phyloP scores from a whole-genome alignment of 441 rosid genomes.

The Pelargonium cotyledonis region DNA sequence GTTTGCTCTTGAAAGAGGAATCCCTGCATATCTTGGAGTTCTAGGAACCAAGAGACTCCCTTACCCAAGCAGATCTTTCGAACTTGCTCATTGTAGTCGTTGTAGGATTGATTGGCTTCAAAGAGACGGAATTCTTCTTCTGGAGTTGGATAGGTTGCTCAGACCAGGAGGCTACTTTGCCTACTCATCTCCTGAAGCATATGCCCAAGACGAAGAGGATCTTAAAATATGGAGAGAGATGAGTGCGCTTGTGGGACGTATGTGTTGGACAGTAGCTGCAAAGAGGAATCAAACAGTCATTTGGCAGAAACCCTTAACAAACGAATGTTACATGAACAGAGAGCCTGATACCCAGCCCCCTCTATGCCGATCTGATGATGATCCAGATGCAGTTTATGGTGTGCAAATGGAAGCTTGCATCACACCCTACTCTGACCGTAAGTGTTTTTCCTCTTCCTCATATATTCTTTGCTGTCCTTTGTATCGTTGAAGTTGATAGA shows the following conservation, averaged over 20 bases:
- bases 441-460: too few relatives aligned
- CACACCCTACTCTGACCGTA: conserved; percentile 70
- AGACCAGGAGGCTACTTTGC: conserved; percentile 98
- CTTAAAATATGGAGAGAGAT: conserved; percentile 84
- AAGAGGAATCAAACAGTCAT: conserved; percentile 91
- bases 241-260: conserved; percentile 79
- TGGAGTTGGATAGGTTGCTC: conserved; percentile 90
- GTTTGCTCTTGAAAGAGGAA: conserved; percentile 95
- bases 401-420: conserved; percentile 92
- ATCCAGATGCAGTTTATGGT: conserved; percentile 80
- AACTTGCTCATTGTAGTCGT: conserved; percentile 94
- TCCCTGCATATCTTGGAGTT: conserved; percentile 97
- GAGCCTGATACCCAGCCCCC: conserved; percentile 81
- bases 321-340: conserved; percentile 83
- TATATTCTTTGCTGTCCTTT: too few relatives aligned
- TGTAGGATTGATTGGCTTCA: conserved; percentile 99
- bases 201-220: conserved; percentile 94
- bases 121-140: conserved; percentile 94
- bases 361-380: conserved; percentile 71
- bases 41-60: conserved; percentile 93
- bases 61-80: conserved; percentile 97
- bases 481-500: too few relatives aligned
- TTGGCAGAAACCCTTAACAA: conserved; percentile 87
- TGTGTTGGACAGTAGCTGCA: conserved; percentile 93
- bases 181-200: conserved; percentile 97